Evolutionary conservation across 2,329 filamentous ascomycete genomes (phyloP).

Genomic region (Pestalotiopsis sp.): DNA sequence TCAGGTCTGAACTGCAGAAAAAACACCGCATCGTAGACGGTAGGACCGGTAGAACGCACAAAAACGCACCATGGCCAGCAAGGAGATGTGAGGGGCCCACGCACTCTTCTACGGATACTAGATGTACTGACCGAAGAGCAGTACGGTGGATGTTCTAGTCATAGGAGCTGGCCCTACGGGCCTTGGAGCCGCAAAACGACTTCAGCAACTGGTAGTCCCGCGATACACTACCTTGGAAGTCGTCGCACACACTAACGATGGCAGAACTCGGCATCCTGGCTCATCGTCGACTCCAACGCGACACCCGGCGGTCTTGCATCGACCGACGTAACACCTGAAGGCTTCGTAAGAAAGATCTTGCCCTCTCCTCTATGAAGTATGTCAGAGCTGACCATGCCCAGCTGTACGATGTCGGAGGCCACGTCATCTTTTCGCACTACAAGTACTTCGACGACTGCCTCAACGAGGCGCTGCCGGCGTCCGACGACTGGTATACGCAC

Average conservation of each 20-base stretch:
- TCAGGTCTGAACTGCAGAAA: too few species aligned
- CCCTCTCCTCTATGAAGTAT: too few species aligned
- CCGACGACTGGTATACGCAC: constrained; percentile 95
- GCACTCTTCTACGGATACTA: neutral
- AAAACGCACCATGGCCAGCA: neutral
- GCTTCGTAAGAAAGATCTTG: too few species aligned
- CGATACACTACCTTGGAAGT: constrained; percentile 32
- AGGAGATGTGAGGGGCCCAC: neutral
- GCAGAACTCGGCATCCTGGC: constrained; percentile 89
- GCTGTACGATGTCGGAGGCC: constrained; percentile 98
- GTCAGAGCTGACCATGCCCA: constrained; percentile 46
- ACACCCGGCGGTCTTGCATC: constrained; percentile 94
- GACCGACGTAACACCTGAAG: constrained; percentile 92
- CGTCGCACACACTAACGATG: constrained; percentile 21
- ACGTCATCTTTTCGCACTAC: constrained; percentile 99
- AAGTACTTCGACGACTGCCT: constrained; percentile 99
- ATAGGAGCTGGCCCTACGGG: constrained; percentile 98
- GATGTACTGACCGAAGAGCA: constrained; percentile 36
- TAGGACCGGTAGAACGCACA: too few species aligned
- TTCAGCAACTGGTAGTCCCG: constrained; percentile 84
- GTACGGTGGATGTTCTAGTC: constrained; percentile 93
- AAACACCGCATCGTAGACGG: too few species aligned
- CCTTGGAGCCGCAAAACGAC: constrained; percentile 94
- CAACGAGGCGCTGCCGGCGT: constrained; percentile 90
- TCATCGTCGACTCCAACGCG: constrained; percentile 91